Evolutionary conservation across 169 alveolate species (phyloP).

Genomic region (Babesia ovata): DNA sequence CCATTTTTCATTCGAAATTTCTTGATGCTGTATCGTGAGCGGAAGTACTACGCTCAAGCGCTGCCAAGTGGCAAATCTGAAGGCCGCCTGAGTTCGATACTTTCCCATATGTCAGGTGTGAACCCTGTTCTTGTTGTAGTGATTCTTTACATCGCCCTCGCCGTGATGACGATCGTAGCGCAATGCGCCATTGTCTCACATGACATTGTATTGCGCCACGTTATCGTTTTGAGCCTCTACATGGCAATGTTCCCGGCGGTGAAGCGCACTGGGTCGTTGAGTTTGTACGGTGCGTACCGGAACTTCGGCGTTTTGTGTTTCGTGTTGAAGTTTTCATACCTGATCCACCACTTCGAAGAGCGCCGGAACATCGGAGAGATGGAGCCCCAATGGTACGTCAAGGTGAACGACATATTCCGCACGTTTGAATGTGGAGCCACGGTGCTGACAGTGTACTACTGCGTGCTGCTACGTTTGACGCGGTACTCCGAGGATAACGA

Average conservation of each 20-base stretch:
- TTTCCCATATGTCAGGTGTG: constrained; percentile 1
- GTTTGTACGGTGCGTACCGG: constrained; percentile 7
- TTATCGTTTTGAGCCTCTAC: constrained; percentile 4
- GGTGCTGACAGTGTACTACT: constrained; percentile 31
- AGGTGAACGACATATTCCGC: constrained; percentile 8
- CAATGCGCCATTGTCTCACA: constrained; percentile 56
- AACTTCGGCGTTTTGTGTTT: constrained; percentile 14
- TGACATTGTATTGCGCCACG: constrained; percentile 37
- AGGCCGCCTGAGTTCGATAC: background rate
- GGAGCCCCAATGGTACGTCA: constrained; percentile 22
- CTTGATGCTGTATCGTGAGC: background rate
- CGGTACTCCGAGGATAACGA: background rate
- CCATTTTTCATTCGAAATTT: constrained; percentile 23
- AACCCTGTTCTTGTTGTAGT: background rate
- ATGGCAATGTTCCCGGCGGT: constrained; percentile 19
- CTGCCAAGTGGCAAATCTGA: constrained; percentile 6
- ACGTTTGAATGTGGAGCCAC: constrained; percentile 37
- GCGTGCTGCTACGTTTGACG: constrained; percentile 3
- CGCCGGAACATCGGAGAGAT: constrained; percentile 23
- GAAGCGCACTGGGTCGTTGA: constrained; percentile 9
- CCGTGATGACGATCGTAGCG: constrained; percentile 30
- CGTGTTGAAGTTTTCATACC: constrained; percentile 25
- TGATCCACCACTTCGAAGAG: constrained; percentile 33
- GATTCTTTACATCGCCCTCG: constrained; percentile 20
- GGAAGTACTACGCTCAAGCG: background rate